Evolutionary conservation across 306 rosid species (phyloP).

Genomic region (Glycine latifolia): DNA sequence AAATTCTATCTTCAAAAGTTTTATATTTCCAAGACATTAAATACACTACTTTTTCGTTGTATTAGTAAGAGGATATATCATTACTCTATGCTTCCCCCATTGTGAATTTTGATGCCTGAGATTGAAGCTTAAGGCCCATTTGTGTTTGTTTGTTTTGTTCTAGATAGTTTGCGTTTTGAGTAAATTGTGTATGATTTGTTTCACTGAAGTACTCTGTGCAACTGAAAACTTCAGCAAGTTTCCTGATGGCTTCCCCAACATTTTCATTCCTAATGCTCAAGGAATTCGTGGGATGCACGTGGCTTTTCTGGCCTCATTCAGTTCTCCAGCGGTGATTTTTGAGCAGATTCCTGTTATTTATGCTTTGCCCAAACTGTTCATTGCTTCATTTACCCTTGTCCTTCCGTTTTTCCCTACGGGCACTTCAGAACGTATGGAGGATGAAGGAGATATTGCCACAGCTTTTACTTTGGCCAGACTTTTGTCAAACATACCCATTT

Average conservation of each 20-base stretch:
- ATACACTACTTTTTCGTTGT: no score
- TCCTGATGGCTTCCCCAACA: slow-evolving; percentile 96
- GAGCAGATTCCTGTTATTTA: slow-evolving; percentile 97
- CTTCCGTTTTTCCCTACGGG: slow-evolving; percentile 98
- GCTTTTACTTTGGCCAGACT: slow-evolving; percentile 97
- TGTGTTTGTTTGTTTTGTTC: neutral
- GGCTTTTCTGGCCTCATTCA: slow-evolving; percentile 95
- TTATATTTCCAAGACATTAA: no score
- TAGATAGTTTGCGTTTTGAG: slow-evolving; percentile 13
- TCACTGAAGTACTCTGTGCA: slow-evolving; percentile 48
- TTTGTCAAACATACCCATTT: slow-evolving; percentile 88
- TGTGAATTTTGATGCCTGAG: slow-evolving; percentile 23
- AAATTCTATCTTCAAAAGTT: no score
- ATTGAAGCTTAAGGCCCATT: slow-evolving; percentile 8
- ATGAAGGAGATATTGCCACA: slow-evolving; percentile 98
- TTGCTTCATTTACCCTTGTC: slow-evolving; percentile 89
- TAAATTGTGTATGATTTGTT: slow-evolving; percentile 16
- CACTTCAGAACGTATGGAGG: slow-evolving; percentile 97
- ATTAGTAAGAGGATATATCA: no score
- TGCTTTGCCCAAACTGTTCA: slow-evolving; percentile 89
- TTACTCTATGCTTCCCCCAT: neutral
- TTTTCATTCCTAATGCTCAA: slow-evolving; percentile 96
- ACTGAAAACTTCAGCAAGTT: slow-evolving; percentile 74
- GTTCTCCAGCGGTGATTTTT: slow-evolving; percentile 89
- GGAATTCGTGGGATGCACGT: slow-evolving; percentile 93